Evolutionary conservation across 345 rosid species (phyloP), one percentile per base, ranked within the genome.

Genomic region (Populus deltoides): DNA sequence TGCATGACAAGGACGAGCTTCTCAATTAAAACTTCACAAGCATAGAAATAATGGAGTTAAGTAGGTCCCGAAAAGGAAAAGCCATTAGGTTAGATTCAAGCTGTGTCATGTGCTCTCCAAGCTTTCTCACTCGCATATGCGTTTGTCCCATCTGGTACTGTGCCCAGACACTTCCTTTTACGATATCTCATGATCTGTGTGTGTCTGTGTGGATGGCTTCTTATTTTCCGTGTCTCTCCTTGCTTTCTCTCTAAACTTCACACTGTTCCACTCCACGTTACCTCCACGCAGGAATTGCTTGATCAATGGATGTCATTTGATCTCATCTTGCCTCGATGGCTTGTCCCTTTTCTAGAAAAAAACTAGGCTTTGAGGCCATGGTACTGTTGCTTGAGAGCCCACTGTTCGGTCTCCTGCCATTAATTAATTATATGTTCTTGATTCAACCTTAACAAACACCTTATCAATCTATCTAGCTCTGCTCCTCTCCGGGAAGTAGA

Each of bases 61-160:
- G 65, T 59, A 25, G 27, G 29, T 0, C 5, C 5, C 15, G 24
- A 22, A 55, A 41, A 41, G 47, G 61, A n/a, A 55, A 55, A 59
- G 11, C 15, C 63, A 59, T 9, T 0, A n/a, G 63, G 65, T 24
- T 22, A 24, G 65, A 59, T 59, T 11, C 29, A 59, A 9, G 27
- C 65, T 10, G 1, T 7, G 69, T 17, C 69, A 72, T 63, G 80
- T 79, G 67, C 47, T 22, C 45, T 67, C 69, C 73, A 75, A 70
- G 71, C 68, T 76, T 71, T 66, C 62, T 29, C 73, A 1, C 35
- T 71, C 36, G 85, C 87, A 84, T 84, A 87, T 86, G 89, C 87
- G 38, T 62, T 76, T 82, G 89, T 86, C 89, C 80, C 84, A 47
- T 39, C 18, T 38, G 41, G 9, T 57, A 33, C 36, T 33, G 36